Evolutionary conservation across 2,329 filamentous ascomycete species (phyloP).

Genomic region (Beauveria pseudobassiana): DNA sequence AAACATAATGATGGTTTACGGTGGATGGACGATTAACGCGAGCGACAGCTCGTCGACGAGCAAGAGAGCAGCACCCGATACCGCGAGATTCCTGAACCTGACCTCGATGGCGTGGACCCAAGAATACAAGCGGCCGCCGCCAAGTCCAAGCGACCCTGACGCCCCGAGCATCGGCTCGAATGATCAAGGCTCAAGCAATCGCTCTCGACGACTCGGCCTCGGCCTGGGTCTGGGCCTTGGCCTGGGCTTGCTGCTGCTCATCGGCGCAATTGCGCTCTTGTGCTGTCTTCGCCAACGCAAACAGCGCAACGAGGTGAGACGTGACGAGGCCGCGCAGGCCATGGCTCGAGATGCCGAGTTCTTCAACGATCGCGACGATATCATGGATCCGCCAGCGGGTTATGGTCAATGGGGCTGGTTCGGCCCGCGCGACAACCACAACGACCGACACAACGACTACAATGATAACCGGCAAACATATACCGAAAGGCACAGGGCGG

Average conservation of each 20-base stretch:
- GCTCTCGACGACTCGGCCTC: constrained; percentile 39
- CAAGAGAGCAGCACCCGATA: constrained; percentile 15
- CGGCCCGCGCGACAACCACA: constrained; percentile 24
- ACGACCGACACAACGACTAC: background rate
- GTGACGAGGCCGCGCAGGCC: constrained; percentile 38
- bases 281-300: constrained; percentile 40
- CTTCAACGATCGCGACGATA: constrained; percentile 39
- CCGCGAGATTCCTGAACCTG: constrained; percentile 46
- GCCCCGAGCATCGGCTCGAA: constrained; percentile 18
- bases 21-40: constrained; percentile 45
- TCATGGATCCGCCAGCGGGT: constrained; percentile 28
- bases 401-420: constrained; percentile 13
- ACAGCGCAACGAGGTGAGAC: constrained; percentile 27
- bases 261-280: constrained; percentile 38
- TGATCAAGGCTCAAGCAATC: constrained; percentile 13
- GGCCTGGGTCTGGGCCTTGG: constrained; percentile 61
- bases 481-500: constrained; percentile 33
- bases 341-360: constrained; percentile 42
- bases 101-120: constrained; percentile 47
- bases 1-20: constrained; percentile 61
- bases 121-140: constrained; percentile 40
- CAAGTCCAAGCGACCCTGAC: constrained; percentile 11
- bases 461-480: background rate
- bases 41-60: constrained; percentile 24
- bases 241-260: constrained; percentile 40